A percentile compares a stretch with the other conserved stretches of the same genome.
phyloP scores from a whole-genome alignment of 495 filamentous ascomycete species.

The Tuber melanosporum region DNA sequence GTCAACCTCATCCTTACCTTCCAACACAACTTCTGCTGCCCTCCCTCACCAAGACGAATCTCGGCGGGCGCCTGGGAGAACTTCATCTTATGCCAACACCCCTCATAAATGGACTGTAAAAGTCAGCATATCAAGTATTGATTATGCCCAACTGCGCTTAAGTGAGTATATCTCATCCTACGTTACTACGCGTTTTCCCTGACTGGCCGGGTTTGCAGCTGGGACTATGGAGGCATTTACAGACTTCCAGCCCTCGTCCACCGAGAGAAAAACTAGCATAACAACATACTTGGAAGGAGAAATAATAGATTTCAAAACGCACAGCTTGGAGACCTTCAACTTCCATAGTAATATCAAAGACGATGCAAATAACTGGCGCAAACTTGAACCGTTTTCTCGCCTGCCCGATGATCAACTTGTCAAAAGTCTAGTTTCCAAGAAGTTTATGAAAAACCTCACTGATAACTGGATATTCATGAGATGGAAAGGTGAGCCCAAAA shows the following conservation, averaged over 20 bases:
- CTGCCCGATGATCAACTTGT: constrained; percentile 55
- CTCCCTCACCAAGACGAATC: constrained; percentile 20
- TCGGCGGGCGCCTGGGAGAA: constrained; percentile 25
- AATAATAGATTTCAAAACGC: constrained; percentile 65
- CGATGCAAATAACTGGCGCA: constrained; percentile 66
- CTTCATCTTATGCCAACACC: constrained; percentile 30
- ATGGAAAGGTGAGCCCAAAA: constrained; percentile 58
- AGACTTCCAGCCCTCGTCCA: constrained; percentile 53
- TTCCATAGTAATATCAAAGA: constrained; percentile 56
- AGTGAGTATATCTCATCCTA: constrained; percentile 26
- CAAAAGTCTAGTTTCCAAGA: constrained; percentile 53
- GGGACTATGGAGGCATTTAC: constrained; percentile 77
- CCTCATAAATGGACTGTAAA: constrained; percentile 68
- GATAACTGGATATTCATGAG: constrained; percentile 63
- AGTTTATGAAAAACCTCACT: constrained; percentile 45
- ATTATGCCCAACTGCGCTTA: constrained; percentile 46
- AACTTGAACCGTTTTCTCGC: constrained; percentile 60
- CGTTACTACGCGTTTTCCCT: constrained; percentile 6
- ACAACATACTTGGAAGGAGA: constrained; percentile 70
- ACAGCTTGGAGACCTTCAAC: constrained; percentile 62
- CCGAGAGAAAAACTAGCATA: constrained; percentile 53
- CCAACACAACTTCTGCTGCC: constrained; percentile 17
- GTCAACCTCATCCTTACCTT: constrained; percentile 35
- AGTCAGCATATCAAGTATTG: constrained; percentile 63
- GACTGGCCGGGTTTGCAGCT: constrained; percentile 36